Conservation (phyloP, 257 asterid species). For the Primulina tabacum region DNA sequence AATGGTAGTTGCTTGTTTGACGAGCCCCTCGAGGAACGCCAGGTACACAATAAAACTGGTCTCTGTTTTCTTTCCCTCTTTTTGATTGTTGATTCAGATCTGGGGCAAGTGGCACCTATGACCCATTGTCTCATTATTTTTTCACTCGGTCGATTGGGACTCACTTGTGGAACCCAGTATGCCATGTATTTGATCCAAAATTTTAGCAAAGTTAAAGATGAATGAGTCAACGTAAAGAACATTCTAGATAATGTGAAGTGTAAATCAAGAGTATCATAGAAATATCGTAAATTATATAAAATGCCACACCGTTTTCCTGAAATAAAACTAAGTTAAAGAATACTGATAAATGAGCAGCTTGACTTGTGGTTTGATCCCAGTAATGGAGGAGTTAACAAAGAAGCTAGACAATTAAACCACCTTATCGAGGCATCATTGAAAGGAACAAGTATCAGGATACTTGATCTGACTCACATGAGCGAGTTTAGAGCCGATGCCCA, state of each 20-base stretch:
- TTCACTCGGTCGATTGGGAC: not conserved
- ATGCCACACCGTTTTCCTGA: not conserved
- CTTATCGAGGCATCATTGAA: constrained; percentile 55
- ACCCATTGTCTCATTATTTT: not conserved
- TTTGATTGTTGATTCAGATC: not conserved
- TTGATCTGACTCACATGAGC: constrained; percentile 71
- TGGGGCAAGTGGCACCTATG: not conserved
- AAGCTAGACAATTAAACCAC: constrained; percentile 63
- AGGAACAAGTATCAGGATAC: constrained; percentile 50
- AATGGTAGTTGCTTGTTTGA: constrained; percentile 87
- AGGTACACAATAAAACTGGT: constrained; percentile 40
- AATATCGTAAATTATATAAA: not conserved
- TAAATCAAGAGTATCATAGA: not conserved
- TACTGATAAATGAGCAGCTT: constrained; percentile 55
- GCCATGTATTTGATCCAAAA: not conserved
- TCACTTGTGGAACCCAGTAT: not conserved
- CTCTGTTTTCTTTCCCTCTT: constrained; percentile 6
- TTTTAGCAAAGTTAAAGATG: not conserved
- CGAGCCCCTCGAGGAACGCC: constrained; percentile 65
- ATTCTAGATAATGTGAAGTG: constrained; percentile 1
- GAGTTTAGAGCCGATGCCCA: constrained; percentile 94
- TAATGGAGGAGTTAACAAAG: constrained; percentile 80
- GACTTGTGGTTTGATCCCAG: constrained; percentile 86
- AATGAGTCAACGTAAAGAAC: not conserved
- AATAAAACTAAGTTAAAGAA: not conserved